Conservation (phyloP, 768 basidiomycete species). For the Coprinopsis strossmayeri region DNA sequence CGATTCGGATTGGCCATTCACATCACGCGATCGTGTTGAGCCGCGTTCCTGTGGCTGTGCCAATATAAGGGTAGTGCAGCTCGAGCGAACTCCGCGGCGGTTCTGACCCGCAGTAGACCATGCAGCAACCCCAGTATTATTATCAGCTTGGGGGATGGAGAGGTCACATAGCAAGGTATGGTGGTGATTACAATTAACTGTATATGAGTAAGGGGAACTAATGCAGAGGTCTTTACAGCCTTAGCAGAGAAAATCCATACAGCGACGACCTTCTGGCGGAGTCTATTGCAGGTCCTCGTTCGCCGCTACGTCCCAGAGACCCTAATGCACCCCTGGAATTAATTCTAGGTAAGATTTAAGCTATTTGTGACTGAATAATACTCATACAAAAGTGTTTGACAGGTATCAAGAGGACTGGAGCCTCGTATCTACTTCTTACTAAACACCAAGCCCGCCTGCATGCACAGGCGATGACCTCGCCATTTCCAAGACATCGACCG, state of each 20-base stretch:
- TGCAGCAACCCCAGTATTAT: not conserved
- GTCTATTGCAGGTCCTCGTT: not conserved
- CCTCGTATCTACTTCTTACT: not conserved
- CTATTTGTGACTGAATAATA: not conserved
- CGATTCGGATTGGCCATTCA: no score
- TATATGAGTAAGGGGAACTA: no score
- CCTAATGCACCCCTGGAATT: not conserved
- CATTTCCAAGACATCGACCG: not conserved
- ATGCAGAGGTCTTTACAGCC: no score
- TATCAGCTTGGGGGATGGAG: constrained; percentile 1
- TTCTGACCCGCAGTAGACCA: not conserved
- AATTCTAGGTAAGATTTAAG: not conserved
- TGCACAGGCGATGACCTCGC: no score
- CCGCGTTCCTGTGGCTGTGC: no score
- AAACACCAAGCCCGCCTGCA: not conserved
- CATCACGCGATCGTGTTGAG: no score
- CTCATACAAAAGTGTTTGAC: not conserved
- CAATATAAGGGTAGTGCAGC: no score
- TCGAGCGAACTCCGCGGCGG: not conserved
- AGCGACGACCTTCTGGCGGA: not conserved
- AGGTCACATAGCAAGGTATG: not conserved
- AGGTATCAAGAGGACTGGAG: not conserved
- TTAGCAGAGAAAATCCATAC: not conserved
- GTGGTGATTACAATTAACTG: no score
- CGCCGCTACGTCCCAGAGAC: not conserved